Evolutionary conservation across 805 yeast genomes (phyloP).

Genomic region (Candida berthetii): DNA sequence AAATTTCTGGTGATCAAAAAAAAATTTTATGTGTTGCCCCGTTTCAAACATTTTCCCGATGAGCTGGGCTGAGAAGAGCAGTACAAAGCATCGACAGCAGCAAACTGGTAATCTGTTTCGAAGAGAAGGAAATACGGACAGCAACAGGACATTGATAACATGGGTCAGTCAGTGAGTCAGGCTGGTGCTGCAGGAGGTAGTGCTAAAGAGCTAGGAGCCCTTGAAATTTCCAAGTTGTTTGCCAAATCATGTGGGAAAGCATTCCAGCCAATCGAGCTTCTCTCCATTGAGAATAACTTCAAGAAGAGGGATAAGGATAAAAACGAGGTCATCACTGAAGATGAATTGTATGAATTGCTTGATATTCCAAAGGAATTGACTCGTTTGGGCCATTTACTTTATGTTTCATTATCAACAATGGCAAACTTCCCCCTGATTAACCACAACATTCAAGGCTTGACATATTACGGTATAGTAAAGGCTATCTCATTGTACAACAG

Average conservation of each 20-base stretch:
- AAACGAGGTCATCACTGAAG: slow-evolving; percentile 18
- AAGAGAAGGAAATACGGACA: too few relatives aligned
- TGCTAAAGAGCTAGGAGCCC: neutral
- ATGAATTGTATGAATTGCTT: slow-evolving; percentile 25
- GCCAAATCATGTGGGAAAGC: slow-evolving; percentile 24
- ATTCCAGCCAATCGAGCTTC: slow-evolving; percentile 28
- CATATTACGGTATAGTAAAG: slow-evolving; percentile 34
- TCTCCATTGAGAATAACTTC: slow-evolving; percentile 20
- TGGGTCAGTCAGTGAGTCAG: slow-evolving; percentile 20
- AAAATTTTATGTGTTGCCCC: neutral
- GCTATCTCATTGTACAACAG: slow-evolving; percentile 36
- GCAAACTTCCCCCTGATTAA: slow-evolving; percentile 45
- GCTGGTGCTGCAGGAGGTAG: slow-evolving; percentile 5
- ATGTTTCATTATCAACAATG: slow-evolving; percentile 33
- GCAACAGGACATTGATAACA: too few relatives aligned
- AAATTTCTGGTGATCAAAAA: neutral
- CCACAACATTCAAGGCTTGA: slow-evolving; percentile 24
- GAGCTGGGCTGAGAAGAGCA: neutral
- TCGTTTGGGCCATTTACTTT: slow-evolving; percentile 27
- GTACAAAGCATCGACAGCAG: too few relatives aligned
- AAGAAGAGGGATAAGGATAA: slow-evolving; percentile 15
- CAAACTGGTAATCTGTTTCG: too few relatives aligned
- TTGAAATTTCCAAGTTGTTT: slow-evolving; percentile 16
- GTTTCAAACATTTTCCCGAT: neutral
- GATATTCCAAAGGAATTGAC: slow-evolving; percentile 27